Evolutionary conservation across 2,329 filamentous ascomycete species (phyloP), one percentile per base, ranked within the genome.

Genomic region (Fusarium incarnatum): DNA sequence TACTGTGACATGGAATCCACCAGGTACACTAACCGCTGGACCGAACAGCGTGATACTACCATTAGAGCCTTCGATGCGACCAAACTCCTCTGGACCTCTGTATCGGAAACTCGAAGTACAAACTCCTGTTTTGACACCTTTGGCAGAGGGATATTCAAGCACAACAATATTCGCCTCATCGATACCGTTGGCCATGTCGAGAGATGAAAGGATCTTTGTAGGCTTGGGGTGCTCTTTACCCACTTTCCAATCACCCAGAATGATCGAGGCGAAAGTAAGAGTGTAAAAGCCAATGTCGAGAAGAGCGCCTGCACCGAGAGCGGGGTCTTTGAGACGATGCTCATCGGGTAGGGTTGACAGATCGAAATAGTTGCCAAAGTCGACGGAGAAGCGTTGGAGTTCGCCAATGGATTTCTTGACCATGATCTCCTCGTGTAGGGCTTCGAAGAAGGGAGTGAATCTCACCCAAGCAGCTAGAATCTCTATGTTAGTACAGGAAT

Each of bases 391-490:
- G 3, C 64, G 64, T 18, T 67, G 45, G 1, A 67, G 20, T n/a
- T 68, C 64, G 3, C 64, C 64, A 1, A 67, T 67, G 2, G 64
- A 67, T 22, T 58, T 67, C 22, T 64, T 67, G 4, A 64, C 64
- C 1, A 64, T 10, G 1, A 67, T 68, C 6, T 67, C 64, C 1
- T 68, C 64, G 3, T 34, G 46, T 0, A 67, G 5, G n/a, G 64
- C 64, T 20, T 63, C 40, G 18, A 67, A 67, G 8, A 67, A 15
- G 2, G 64, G 64, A 4, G 52, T 63, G 6, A 67, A 68, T 1
- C 64, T 63, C 20, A 67, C 64, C 64, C 64, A 67, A 0, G 64
- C 63, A 30, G 64, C 64, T 67, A 15, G 3, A 4, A 7, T 3
- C 34, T 15, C 3, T n/a, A 15, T 5, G 12, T 67, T 2, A 67